Evolutionary conservation across 2,329 filamentous ascomycete genomes (phyloP), one percentile per base, ranked within the genome.

Genomic region (Pyrenochaeta sp.): DNA sequence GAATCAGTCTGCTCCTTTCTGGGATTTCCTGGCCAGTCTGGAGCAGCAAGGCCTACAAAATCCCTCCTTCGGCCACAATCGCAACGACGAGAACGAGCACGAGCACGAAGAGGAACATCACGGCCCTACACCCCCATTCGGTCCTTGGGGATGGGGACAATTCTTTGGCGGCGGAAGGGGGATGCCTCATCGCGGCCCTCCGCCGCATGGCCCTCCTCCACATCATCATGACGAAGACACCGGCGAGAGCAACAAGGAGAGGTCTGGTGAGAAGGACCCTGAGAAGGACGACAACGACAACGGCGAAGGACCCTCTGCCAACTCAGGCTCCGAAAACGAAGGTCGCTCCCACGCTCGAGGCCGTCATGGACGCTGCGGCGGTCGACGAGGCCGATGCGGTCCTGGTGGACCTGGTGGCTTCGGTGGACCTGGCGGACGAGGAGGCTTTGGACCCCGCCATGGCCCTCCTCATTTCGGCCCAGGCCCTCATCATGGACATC

Each of bases 11-110:
- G 79, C 81, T 66, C 82, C 83, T 50, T 85, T 86, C 70, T 86
- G 85, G 84, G 83, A 86, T 71, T 84, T 83, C 58, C 65, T 86
- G 52, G 79, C 82, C 51, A 77, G 74, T 59, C 76, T 87, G 12
- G 83, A 86, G 63, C 75, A 81, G 52, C 75, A 79, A 71, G 79
- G 77, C 52, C 58, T 67, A 34, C 71, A 77, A 25, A 79, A 84
- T 66, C 80, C 83, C 27, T 79, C 81, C 72, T 82, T 81, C 60
- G 70, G 72, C 48, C 74, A 73, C 60, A 72, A 76, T 50, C 72
- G 68, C 49, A 70, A 69, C 52, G 64, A 68, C 24, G 61, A 72
- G 13, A 64, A 62, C 53, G 66, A 70, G 42, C 67, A 59, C 50
- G 64, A 67, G 37, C 71, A 65, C 42, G 62, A 58, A 51, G 68